Percentiles rank a stretch among this genome's conserved stretches.
These are phyloP conservation scores for Calonectria naviculata DNA, from an alignment of 2,329 filamentous ascomycete genomes.

Conservation along the genomic window DNA sequence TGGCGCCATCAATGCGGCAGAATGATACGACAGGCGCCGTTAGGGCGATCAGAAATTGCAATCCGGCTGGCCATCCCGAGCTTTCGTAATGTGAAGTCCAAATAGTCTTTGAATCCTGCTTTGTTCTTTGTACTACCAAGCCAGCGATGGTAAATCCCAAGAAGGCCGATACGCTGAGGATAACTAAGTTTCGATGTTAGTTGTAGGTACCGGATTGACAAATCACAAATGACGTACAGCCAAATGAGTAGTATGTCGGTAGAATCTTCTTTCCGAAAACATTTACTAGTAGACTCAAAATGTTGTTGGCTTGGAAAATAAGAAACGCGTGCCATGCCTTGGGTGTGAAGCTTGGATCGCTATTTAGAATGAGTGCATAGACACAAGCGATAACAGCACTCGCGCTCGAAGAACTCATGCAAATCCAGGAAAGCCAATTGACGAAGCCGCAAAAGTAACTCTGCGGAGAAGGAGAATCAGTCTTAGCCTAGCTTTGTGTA, in stretches of 20 bases:
- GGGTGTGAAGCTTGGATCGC: background rate
- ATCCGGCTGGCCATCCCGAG: background rate
- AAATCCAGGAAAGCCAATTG: background rate
- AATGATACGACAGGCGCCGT: background rate
- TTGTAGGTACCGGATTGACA: too few species aligned
- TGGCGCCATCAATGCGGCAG: background rate
- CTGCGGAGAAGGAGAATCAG: background rate
- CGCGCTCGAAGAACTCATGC: background rate
- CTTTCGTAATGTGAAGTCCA: background rate
- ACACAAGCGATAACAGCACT: background rate
- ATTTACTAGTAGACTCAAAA: background rate
- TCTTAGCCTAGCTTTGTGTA: too few species aligned
- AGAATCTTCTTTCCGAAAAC: background rate
- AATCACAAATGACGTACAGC: background rate
- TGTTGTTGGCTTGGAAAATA: background rate
- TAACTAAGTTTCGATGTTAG: background rate
- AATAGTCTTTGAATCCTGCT: background rate
- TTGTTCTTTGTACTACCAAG: background rate
- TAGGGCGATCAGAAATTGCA: background rate
- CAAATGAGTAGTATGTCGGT: slow-evolving; percentile 4
- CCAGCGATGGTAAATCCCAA: background rate
- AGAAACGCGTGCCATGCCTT: slow-evolving; percentile 5
- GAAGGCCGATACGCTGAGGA: background rate
- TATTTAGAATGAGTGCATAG: background rate
- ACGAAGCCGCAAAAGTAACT: background rate